These are phyloP conservation scores for Leersia perrieri DNA, from an alignment of 176 grass and related monocot species.

Conservation along the genomic window DNA sequence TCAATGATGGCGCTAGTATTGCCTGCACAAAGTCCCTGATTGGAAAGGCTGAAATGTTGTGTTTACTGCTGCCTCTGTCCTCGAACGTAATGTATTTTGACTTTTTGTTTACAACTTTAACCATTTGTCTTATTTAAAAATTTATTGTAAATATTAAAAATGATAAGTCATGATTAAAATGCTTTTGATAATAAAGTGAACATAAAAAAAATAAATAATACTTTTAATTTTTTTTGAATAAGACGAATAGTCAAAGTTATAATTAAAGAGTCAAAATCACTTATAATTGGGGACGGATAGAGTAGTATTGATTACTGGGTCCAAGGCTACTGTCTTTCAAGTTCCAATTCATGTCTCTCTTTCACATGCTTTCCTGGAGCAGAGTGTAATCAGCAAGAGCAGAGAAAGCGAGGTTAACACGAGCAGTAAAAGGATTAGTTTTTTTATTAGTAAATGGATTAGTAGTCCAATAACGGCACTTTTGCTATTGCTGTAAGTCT, in stretches of 20 bases:
- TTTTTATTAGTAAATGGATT: background rate
- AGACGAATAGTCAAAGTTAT: no score
- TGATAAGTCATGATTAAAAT: no score
- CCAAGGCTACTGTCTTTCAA: background rate
- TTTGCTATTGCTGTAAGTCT: background rate
- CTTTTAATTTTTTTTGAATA: no score
- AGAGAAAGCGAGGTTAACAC: background rate
- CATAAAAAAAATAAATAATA: no score
- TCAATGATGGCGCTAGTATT: background rate
- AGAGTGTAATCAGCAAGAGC: no score
- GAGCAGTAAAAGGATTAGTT: background rate
- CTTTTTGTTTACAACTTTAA: no score
- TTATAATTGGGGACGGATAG: no score
- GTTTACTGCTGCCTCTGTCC: background rate
- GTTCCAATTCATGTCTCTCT: background rate
- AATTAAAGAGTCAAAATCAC: no score
- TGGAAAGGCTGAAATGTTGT: slow-evolving; percentile 4
- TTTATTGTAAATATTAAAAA: no score
- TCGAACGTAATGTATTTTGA: no score
- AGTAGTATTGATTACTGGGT: background rate
- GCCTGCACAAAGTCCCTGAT: background rate
- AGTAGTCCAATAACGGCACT: background rate
- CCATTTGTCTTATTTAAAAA: no score
- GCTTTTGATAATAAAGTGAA: no score
- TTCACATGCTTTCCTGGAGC: background rate